Conservation (phyloP, 2,329 filamentous ascomycete genomes). For the Cyphellophora attinorum region DNA sequence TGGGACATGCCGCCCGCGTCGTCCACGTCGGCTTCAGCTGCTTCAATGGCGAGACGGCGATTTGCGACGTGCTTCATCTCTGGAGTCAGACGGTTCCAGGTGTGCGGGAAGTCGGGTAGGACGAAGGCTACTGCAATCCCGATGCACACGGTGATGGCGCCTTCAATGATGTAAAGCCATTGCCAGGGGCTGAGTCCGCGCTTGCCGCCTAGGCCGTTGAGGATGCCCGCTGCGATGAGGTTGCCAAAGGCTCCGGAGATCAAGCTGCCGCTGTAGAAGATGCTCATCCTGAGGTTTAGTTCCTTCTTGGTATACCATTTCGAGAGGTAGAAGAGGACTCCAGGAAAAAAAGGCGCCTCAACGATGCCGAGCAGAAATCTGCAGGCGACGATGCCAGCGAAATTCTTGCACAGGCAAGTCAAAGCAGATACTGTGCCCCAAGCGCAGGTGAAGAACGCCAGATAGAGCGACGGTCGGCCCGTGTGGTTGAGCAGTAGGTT, state of each 20-base stretch:
- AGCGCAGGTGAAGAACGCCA: slow-evolving; percentile 33
- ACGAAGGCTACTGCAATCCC: slow-evolving; percentile 23
- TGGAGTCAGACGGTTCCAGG: slow-evolving; percentile 31
- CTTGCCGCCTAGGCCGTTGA: slow-evolving; percentile 27
- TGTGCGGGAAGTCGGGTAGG: slow-evolving; percentile 30
- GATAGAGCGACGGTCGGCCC: slow-evolving; percentile 28
- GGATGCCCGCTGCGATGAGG: slow-evolving; percentile 42
- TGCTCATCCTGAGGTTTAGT: slow-evolving; percentile 39
- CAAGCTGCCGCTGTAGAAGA: slow-evolving; percentile 43
- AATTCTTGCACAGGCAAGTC: slow-evolving; percentile 33
- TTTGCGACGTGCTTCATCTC: slow-evolving; percentile 39
- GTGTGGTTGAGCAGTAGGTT: slow-evolving; percentile 31
- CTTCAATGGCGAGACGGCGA: slow-evolving; percentile 41
- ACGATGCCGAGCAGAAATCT: slow-evolving; percentile 34
- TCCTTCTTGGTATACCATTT: slow-evolving; percentile 45
- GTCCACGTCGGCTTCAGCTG: slow-evolving; percentile 39
- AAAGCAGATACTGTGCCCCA: slow-evolving; percentile 37
- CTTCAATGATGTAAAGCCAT: slow-evolving; percentile 32
- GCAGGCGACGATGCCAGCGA: slow-evolving; percentile 29
- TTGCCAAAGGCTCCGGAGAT: slow-evolving; percentile 44
- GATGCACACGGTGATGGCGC: slow-evolving; percentile 25
- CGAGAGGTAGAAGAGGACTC: slow-evolving; percentile 38
- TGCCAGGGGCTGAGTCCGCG: slow-evolving; percentile 29
- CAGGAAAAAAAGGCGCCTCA: slow-evolving; percentile 38
- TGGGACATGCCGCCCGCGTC: slow-evolving; percentile 39